Conservation (phyloP, 331 rosid species). For the Prunus yedoensis region DNA sequence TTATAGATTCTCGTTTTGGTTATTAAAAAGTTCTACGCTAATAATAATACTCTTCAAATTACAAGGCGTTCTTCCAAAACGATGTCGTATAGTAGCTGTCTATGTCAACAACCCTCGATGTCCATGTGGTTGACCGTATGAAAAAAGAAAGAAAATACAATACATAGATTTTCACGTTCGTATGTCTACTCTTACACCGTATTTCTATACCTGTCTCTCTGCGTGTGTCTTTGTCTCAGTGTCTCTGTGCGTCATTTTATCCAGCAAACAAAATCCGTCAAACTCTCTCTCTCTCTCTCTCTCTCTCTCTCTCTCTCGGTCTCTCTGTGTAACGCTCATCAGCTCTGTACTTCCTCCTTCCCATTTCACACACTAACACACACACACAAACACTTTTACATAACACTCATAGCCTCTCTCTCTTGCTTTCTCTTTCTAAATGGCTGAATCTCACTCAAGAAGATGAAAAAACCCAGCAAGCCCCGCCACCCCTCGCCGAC, state of each 20-base stretch:
- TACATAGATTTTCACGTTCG: too few relatives aligned
- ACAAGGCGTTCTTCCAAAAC: not conserved
- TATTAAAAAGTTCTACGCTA: too few relatives aligned
- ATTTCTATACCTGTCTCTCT: not conserved
- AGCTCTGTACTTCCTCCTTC: not conserved
- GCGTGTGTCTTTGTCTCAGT: not conserved
- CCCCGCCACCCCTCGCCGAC: slow-evolving; percentile 23
- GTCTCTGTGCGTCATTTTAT: slow-evolving; percentile 27
- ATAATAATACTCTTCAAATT: not conserved
- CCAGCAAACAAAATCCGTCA: not conserved
- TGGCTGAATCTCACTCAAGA: slow-evolving; percentile 47
- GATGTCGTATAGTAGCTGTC: not conserved
- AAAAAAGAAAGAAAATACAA: not conserved
- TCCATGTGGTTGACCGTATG: not conserved
- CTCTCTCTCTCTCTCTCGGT: not conserved
- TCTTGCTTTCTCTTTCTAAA: slow-evolving; percentile 16
- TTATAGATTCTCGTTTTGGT: too few relatives aligned
- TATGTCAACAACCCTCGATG: not conserved
- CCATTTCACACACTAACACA: slow-evolving; percentile 8
- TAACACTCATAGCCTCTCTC: not conserved
- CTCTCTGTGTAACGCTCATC: not conserved
- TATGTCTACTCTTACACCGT: not conserved
- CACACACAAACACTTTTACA: not conserved
- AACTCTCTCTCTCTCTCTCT: not conserved
- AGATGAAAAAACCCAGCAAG: slow-evolving; percentile 63